Base-by-base conservation (phyloP, 2,329 filamentous ascomycete genomes). In the Claviceps humidiphila region DNA sequence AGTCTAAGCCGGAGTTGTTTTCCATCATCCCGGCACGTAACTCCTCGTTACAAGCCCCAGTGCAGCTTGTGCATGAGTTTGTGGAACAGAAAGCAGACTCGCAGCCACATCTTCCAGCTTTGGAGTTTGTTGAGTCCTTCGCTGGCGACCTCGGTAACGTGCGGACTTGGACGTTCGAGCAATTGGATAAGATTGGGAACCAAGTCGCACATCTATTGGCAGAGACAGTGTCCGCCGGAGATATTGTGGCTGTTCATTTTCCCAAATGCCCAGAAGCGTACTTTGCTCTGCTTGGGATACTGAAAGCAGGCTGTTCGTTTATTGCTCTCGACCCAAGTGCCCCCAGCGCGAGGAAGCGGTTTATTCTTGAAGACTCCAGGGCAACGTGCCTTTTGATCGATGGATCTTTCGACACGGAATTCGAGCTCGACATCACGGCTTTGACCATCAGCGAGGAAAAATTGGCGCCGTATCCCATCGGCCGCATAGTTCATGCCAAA, bases 221-320 rank as follows among this genome's bases (percentile, higher is more conserved):
- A 1, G 58, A 64, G 0, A 65, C 72, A 20, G 75, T 80, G 0
- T 56, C 63, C 0, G 71, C 77, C 0, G 84, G 86, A 70, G 64
- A 62, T 26, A 80, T 90, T 4, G 73, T 95, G 22, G 87, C 81
- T 0, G 75, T 91, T 8, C 89, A 85, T 61, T 94, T 94, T 60
- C 81, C 89, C 52, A 95, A 95, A 63, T 90, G 84, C 55, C 83
- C 89, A 0, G 85, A 91, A 61, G 89, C 88, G 0, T 90, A 87
- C 40, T 87, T 93, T 59, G 78, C 84, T 0, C 89, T 94, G 41
- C 70, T 94, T 1, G 89, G 88, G 1, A 83, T 93, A 51, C 69
- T 94, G 37, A 95, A 95, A 64, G 80, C 85, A 5, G 89, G 89
- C 0, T 90, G 85, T 62, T 80, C 84, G 1, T 94, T 90, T 64